These are phyloP conservation scores for Glarea lozoyensis DNA, from an alignment of 495 filamentous ascomycete species.

Conservation along the genomic window DNA sequence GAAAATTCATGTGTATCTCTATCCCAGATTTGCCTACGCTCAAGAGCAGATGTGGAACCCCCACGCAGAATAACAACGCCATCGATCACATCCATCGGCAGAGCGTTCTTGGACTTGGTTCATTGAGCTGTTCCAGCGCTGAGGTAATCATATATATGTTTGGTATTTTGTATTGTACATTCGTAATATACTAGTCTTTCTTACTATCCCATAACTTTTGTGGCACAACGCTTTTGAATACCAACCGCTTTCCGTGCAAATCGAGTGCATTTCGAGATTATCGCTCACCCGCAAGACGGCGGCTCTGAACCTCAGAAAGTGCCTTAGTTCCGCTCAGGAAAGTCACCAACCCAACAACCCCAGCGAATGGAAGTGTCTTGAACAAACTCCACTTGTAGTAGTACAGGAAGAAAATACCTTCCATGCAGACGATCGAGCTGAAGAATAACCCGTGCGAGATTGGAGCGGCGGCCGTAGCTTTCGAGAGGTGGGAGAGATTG, in stretches of 20 bases:
- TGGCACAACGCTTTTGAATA: neutral
- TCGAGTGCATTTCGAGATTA: constrained; percentile 31
- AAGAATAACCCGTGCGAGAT: constrained; percentile 23
- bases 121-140: no score
- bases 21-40: no score
- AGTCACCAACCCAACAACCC: constrained; percentile 55
- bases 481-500: constrained; percentile 76
- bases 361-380: constrained; percentile 70
- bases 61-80: no score
- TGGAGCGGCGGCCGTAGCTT: constrained; percentile 60
- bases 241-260: no score
- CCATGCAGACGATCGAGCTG: constrained; percentile 74
- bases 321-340: constrained; percentile 89
- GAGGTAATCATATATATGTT: no score
- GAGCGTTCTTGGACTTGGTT: no score
- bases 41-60: no score
- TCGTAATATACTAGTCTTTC: neutral
- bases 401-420: constrained; percentile 91
- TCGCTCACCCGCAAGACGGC: constrained; percentile 72
- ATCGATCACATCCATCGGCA: no score
- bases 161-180: constrained; percentile 3
- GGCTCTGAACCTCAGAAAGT: constrained; percentile 81
- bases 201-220: constrained; percentile 3
- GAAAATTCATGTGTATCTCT: no score
- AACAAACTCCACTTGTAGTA: constrained; percentile 92